phyloP scores from a whole-genome alignment of 345 rosid species.

The Heritiera fomes region DNA sequence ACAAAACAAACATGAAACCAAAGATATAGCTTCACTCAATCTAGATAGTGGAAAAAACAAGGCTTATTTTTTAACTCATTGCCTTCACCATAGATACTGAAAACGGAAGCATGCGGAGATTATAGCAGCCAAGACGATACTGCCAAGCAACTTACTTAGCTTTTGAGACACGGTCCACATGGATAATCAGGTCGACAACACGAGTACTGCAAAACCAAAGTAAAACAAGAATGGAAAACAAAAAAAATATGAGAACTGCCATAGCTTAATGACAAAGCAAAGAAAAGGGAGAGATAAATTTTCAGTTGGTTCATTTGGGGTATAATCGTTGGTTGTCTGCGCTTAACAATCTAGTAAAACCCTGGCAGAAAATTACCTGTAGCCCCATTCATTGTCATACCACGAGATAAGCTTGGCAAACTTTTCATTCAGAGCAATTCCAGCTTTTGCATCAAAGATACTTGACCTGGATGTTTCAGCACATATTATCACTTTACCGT shows the following conservation, averaged over 20 bases:
- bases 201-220: conserved; percentile 48
- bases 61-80: conserved; percentile 1
- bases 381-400: conserved; percentile 87
- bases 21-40: background rate
- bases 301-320: background rate
- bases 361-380: conserved; percentile 46
- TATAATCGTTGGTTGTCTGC: background rate
- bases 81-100: background rate
- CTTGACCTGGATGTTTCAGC: conserved; percentile 54
- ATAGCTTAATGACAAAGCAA: too few relatives aligned
- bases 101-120: background rate
- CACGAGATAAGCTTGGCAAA: conserved; percentile 66
- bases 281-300: too few relatives aligned
- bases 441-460: conserved; percentile 86
- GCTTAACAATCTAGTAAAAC: background rate
- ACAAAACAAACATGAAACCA: background rate
- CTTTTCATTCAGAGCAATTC: conserved; percentile 62
- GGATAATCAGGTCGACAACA: conserved; percentile 59
- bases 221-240: background rate
- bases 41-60: background rate
- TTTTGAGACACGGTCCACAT: conserved; percentile 37
- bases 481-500: background rate
- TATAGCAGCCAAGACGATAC: background rate
- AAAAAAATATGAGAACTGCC: too few relatives aligned
- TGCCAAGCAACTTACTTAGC: conserved; percentile 7